These are phyloP conservation scores for Aureobasidium melanogenum DNA, from an alignment of 2,329 filamentous ascomycete species.

Conservation along the genomic window DNA sequence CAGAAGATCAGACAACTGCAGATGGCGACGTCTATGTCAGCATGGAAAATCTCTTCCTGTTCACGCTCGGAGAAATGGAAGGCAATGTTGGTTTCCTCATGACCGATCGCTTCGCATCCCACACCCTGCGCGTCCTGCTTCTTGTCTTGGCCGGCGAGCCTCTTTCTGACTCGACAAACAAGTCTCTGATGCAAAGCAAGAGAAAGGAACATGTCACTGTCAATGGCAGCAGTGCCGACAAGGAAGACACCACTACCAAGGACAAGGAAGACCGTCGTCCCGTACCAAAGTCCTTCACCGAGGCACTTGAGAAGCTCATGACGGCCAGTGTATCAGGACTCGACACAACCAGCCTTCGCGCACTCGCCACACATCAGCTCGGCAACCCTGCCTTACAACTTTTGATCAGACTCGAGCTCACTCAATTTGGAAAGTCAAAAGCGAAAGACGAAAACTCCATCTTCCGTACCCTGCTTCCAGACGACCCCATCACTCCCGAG, in stretches of 20 bases:
- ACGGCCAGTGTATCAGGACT: slow-evolving; percentile 64
- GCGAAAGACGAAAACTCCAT: slow-evolving; percentile 59
- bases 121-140: slow-evolving; percentile 77
- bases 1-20: slow-evolving; percentile 32
- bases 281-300: slow-evolving; percentile 70
- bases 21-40: slow-evolving; percentile 47
- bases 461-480: slow-evolving; percentile 69
- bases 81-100: slow-evolving; percentile 73
- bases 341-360: slow-evolving; percentile 69
- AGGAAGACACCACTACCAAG: neutral
- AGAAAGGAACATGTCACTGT: slow-evolving; percentile 78
- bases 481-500: slow-evolving; percentile 64
- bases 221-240: slow-evolving; percentile 36
- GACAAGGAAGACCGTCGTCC: slow-evolving; percentile 38
- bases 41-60: slow-evolving; percentile 79
- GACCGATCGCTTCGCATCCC: slow-evolving; percentile 83
- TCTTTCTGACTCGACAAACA: slow-evolving; percentile 58
- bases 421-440: slow-evolving; percentile 59
- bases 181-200: slow-evolving; percentile 77
- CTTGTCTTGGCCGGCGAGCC: slow-evolving; percentile 78
- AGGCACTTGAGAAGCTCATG: slow-evolving; percentile 75
- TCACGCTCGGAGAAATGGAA: slow-evolving; percentile 80
- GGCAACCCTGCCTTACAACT: slow-evolving; percentile 92
- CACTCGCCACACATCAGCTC: slow-evolving; percentile 78
- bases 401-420: slow-evolving; percentile 76